Percentiles rank a stretch among this genome's conserved stretches.
These are phyloP conservation scores for Colletotrichum cordylinicola DNA, from an alignment of 2,329 filamentous ascomycete species.

Conservation along the genomic window DNA sequence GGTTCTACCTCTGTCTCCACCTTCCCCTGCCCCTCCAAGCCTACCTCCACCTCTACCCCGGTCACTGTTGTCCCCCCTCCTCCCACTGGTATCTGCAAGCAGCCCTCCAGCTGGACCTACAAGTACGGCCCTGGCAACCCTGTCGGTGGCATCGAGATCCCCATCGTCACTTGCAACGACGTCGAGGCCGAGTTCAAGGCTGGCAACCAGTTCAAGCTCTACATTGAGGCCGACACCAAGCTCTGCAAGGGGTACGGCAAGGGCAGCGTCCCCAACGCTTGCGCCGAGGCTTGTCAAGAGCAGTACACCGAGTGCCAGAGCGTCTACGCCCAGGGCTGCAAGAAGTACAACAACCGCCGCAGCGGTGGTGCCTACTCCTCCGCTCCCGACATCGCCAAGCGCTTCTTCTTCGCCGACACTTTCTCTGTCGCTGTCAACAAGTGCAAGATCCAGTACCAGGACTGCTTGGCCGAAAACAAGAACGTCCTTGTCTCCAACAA, in stretches of 20 bases:
- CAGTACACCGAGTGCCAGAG: conserved; percentile 55
- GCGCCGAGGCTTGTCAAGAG: conserved; percentile 57
- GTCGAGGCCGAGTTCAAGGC: conserved; percentile 42
- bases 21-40: conserved; percentile 24
- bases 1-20: conserved; percentile 33
- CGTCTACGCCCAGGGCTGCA: conserved; percentile 57
- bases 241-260: conserved; percentile 52
- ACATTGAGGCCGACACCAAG: conserved; percentile 46
- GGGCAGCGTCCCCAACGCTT: conserved; percentile 42
- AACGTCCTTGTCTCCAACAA: conserved; percentile 39
- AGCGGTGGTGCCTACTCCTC: conserved; percentile 11
- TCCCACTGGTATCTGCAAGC: conserved; percentile 57
- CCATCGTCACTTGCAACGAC: conserved; percentile 62
- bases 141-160: conserved; percentile 57
- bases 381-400: conserved; percentile 20
- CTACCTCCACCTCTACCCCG: conserved; percentile 29
- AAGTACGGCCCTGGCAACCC: conserved; percentile 71
- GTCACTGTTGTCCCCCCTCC: conserved; percentile 45
- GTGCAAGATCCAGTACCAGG: conserved; percentile 54
- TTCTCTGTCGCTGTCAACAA: conserved; percentile 39
- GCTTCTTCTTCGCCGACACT: conserved; percentile 29
- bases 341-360: conserved; percentile 28
- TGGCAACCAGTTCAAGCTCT: conserved; percentile 57
- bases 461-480: conserved; percentile 52
- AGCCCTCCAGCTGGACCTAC: conserved; percentile 60